Evolutionary conservation across 768 basidiomycete genomes (phyloP), one percentile per base, ranked within the genome.

Genomic region (Kondoa subrosea): DNA sequence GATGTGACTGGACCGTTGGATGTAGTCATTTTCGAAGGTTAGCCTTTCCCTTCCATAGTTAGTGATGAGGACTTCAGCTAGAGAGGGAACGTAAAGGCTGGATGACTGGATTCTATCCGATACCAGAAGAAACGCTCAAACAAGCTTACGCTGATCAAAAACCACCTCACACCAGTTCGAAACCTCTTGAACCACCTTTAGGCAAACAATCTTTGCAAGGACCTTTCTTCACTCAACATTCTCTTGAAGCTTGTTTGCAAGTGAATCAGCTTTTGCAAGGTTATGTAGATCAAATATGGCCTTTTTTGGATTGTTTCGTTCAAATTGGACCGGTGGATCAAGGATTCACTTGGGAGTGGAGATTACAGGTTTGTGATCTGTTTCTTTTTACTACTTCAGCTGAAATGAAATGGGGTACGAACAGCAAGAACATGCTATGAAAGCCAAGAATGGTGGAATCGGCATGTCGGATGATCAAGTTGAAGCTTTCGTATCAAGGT

Each of bases 341-440:
- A 66, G 76, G 78, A 33, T 81, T 86, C 67, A 82, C 95, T 21
- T 95, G 92, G 78, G 81, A 81, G 69, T 96, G 93, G 93, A 81
- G 93, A 17, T 76, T 88, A 40, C 64, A 73, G 73, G 73, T 71
- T 57, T 33, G 70, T 63, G 2, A 2, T 4, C 21, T 8, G 58
- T 33, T 17, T 17, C 4, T 21, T 56, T 27, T 56, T 17, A 12
- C 34, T 17, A n/a, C 3, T 12, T 25, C 25, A 27, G 58, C 32
- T 66, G 2, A 58, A 34, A 31, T 16, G 15, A 14, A 16, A 27
- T 12, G 16, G 1, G 21, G 8, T 29, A n/a, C 34, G 21, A 1
- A 34, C 81, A 95, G 75, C 91, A 95, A 77, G 92, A 97, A 73
- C 88, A 87, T 68, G 74, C 83, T 68, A 92, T 95, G 90, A 93